phyloP scores from a whole-genome alignment of 768 basidiomycete species.

The Hericium coralloides region DNA sequence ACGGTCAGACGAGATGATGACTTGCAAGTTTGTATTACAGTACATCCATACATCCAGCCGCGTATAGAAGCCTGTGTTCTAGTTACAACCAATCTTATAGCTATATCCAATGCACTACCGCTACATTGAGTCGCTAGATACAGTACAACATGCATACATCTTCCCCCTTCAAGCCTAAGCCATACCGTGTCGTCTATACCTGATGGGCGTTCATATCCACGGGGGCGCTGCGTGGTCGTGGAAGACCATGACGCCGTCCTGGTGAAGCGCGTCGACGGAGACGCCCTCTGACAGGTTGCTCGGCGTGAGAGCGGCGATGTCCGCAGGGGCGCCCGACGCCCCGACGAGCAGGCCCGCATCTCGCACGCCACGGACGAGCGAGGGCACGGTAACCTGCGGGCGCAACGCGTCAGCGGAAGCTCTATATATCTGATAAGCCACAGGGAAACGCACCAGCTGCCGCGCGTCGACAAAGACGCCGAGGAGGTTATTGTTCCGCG shows the following conservation, averaged over 20 bases:
- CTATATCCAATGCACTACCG: conserved; percentile 3
- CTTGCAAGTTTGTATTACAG: neutral
- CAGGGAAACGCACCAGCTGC: conserved; percentile 57
- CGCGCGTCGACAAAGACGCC: conserved; percentile 86
- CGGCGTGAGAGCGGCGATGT: conserved; percentile 25
- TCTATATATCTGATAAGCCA: neutral
- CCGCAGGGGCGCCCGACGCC: conserved; percentile 57
- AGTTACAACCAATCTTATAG: no score
- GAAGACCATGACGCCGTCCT: conserved; percentile 57
- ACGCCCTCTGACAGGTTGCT: conserved; percentile 32
- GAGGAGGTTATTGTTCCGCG: conserved; percentile 84
- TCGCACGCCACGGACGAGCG: conserved; percentile 80
- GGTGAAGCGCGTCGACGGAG: conserved; percentile 61
- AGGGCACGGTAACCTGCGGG: conserved; percentile 77
- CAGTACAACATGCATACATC: conserved; percentile 7
- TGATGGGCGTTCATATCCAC: conserved; percentile 23
- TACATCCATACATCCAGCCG: no score
- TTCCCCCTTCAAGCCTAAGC: neutral
- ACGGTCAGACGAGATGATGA: neutral
- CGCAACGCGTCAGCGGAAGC: conserved; percentile 6
- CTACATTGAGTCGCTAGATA: conserved; percentile 10
- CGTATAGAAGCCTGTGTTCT: no score
- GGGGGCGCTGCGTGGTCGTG: conserved; percentile 60
- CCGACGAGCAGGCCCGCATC: conserved; percentile 85
- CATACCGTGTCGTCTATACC: neutral